Percentiles rank a stretch among this genome's conserved stretches.
Conservation (phyloP, 2,329 filamentous ascomycete genomes). For the Byssochlamys sp. region DNA sequence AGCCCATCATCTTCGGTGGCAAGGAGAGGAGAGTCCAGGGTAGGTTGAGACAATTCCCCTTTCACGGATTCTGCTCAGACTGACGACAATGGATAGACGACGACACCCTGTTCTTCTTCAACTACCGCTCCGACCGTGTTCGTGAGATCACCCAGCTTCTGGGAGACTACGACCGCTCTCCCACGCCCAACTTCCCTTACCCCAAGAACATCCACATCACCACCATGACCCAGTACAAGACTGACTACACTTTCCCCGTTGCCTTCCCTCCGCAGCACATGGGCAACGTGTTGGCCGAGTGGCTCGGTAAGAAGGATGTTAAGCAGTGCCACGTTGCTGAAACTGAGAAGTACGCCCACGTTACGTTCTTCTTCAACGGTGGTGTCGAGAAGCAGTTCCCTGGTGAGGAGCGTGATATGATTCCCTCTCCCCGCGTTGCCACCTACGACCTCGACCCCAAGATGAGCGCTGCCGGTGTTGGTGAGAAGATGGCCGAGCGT, state of each 20-base stretch:
- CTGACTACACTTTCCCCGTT: slow-evolving; percentile 80
- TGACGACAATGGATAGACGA: slow-evolving; percentile 49
- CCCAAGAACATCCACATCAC: slow-evolving; percentile 78
- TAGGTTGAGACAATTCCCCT: slow-evolving; percentile 29
- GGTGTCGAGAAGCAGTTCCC: slow-evolving; percentile 94
- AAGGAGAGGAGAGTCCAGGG: slow-evolving; percentile 76
- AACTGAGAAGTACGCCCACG: slow-evolving; percentile 98
- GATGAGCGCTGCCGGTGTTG: slow-evolving; percentile 89
- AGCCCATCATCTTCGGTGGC: slow-evolving; percentile 89
- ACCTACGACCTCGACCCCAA: slow-evolving; percentile 92
- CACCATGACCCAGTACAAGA: slow-evolving; percentile 98
- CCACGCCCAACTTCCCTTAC: slow-evolving; percentile 81
- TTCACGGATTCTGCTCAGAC: slow-evolving; percentile 1
- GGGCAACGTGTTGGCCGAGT: slow-evolving; percentile 97
- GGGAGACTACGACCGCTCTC: slow-evolving; percentile 83
- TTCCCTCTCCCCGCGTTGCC: slow-evolving; percentile 85
- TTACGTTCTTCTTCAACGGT: slow-evolving; percentile 99
- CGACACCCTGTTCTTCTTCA: slow-evolving; percentile 98
- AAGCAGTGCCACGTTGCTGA: slow-evolving; percentile 95
- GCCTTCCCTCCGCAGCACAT: slow-evolving; percentile 92
- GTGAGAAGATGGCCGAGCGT: slow-evolving; percentile 78
- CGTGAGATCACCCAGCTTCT: slow-evolving; percentile 92
- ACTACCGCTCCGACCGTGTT: slow-evolving; percentile 96
- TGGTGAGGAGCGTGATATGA: slow-evolving; percentile 84
- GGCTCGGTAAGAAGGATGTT: slow-evolving; percentile 77